A percentile compares a stretch with the other conserved stretches of the same genome.
phyloP scores from a whole-genome alignment of 1,139 yeast species.

The Taphrina wiesneri region DNA sequence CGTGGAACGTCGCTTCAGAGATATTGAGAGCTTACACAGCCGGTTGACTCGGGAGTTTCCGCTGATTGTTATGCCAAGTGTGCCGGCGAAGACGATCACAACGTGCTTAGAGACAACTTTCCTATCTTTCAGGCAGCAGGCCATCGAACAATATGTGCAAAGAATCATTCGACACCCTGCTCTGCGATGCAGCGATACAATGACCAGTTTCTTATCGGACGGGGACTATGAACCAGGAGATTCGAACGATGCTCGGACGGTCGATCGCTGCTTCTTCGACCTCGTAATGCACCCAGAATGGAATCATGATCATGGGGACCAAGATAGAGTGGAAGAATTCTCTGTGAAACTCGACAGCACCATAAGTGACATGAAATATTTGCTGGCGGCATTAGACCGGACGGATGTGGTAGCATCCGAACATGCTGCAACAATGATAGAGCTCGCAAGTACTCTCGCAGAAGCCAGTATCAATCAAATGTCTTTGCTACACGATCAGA shows the following conservation, averaged over 20 bases:
- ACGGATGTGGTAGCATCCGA: background rate
- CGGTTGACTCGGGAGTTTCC: background rate
- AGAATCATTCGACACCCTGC: constrained; percentile 2
- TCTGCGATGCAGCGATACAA: background rate
- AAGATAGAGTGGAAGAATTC: background rate
- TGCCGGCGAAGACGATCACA: background rate
- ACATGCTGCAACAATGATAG: constrained; percentile 2
- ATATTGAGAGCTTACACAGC: background rate
- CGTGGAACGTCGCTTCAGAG: background rate
- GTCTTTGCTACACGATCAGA: background rate
- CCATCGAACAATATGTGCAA: background rate
- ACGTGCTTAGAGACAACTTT: background rate
- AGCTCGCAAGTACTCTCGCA: background rate
- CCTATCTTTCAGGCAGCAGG: background rate
- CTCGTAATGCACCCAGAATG: constrained; percentile 5
- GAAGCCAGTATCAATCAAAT: background rate
- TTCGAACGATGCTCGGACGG: background rate
- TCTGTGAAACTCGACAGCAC: background rate
- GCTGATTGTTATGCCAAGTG: background rate
- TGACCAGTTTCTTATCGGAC: background rate
- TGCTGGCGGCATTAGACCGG: background rate
- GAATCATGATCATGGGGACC: constrained; percentile 10
- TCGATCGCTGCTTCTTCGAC: background rate
- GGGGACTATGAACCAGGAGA: background rate
- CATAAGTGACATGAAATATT: background rate